Conservation (phyloP, 805 yeast species). For the Cephaloascus fragrans region DNA sequence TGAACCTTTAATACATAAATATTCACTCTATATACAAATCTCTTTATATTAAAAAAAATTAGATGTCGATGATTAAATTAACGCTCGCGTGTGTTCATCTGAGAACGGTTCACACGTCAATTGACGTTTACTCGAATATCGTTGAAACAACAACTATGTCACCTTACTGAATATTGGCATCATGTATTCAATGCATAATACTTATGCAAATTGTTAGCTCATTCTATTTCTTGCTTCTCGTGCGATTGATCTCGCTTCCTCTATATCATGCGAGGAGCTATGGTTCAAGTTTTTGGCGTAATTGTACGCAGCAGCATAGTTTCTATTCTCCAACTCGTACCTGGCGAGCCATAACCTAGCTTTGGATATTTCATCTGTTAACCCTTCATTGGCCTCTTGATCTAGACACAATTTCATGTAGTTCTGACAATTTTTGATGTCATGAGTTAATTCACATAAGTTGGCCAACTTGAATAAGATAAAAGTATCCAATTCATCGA, state of each 20-base stretch:
- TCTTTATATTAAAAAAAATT: too few species aligned
- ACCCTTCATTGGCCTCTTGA: conserved; percentile 54
- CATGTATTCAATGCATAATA: too few species aligned
- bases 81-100: too few species aligned
- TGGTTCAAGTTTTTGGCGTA: conserved; percentile 58
- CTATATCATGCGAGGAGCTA: conserved; percentile 79
- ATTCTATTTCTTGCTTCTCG: conserved; percentile 62
- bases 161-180: too few species aligned
- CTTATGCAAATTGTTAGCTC: too few species aligned
- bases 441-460: conserved; percentile 49
- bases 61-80: too few species aligned
- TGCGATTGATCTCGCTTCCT: conserved; percentile 79
- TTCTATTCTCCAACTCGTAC: conserved; percentile 42
- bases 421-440: conserved; percentile 39
- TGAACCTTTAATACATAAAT: too few species aligned
- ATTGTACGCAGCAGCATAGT: conserved; percentile 60
- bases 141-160: too few species aligned
- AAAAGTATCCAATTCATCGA: conserved; percentile 43
- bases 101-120: too few species aligned
- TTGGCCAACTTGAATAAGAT: conserved; percentile 60
- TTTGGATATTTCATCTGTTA: conserved; percentile 63
- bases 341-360: conserved; percentile 85
- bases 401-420: conserved; percentile 64
- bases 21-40: too few species aligned
- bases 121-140: too few species aligned